These are phyloP conservation scores for Diplodia scrobiculata DNA, from an alignment of 2,329 filamentous ascomycete species.

Conservation along the genomic window DNA sequence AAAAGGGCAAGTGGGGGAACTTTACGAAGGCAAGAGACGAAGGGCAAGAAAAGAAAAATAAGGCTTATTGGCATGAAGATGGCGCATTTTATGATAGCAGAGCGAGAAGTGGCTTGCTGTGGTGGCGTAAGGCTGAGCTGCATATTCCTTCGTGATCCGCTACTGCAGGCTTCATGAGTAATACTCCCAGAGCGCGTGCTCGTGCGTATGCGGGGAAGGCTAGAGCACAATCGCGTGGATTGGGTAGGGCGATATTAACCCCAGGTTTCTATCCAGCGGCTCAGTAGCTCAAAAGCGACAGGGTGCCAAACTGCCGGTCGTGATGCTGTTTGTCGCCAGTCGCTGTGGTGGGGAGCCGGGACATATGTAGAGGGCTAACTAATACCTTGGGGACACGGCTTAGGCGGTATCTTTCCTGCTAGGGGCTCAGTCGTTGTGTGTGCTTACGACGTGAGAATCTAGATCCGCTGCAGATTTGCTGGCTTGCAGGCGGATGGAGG, in stretches of 20 bases:
- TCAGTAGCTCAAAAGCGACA: not conserved
- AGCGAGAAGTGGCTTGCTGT: not conserved
- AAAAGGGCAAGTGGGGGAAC: not conserved
- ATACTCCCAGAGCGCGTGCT: not conserved
- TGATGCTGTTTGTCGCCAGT: not conserved
- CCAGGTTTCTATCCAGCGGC: not conserved
- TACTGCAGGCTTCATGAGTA: not conserved
- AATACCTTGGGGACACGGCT: not conserved
- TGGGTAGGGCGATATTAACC: not conserved
- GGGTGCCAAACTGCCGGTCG: not conserved
- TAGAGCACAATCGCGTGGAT: not conserved
- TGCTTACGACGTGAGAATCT: slow-evolving; percentile 24
- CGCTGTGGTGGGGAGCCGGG: slow-evolving; percentile 9
- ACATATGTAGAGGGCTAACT: not conserved
- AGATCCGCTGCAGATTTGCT: slow-evolving; percentile 22
- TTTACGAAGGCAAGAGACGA: not conserved
- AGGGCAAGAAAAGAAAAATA: not conserved
- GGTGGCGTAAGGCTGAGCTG: not conserved
- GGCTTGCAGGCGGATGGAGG: not conserved
- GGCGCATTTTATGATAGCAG: not conserved
- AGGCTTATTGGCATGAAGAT: not conserved
- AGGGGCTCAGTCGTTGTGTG: slow-evolving; percentile 1
- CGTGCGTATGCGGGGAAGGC: not conserved
- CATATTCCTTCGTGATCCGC: not conserved
- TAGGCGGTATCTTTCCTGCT: not conserved